Base-by-base conservation (phyloP, 73 alveolate species). In the Stentor coeruleus region DNA sequence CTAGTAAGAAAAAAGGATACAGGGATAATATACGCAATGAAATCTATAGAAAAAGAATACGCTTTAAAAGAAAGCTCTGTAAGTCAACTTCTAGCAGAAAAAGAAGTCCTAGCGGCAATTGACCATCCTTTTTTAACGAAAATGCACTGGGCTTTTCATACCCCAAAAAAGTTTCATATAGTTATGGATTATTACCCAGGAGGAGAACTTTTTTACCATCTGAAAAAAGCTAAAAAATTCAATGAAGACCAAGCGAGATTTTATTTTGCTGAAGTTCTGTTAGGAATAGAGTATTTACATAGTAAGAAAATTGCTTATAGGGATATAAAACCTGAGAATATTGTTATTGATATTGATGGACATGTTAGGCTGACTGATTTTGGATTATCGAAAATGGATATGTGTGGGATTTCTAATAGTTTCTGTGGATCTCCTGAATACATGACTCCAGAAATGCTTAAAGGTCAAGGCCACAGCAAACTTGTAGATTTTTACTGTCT, bases 401-500 rank as follows among this genome's bases (percentile, higher is more conserved):
- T 77, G 11, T 37, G 74, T 31, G 93, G 85, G 49, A 35, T 77
- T 41, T 82, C 94, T 2, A 82, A 84, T 31, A 77, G 89, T 15
- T 88, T 88, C 82, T 88, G 94, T 26, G 94, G 94, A 3, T 84
- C 94, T 2, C 88, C 94, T 77, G 94, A 88, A 81, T 88, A 88
- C 59, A 75, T 88, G 2, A 86, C 94, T 2, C 94, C 94, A n/a
- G 94, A 86, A 39, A 86, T 89, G 95, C 81, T 86, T 57, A 49
- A 84, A 28, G 90, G 95, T 58, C 42, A 83, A 39, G 98, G 98
- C 33, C 98, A 93, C 82, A 95, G 93, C 35, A 79, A 91, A 75
- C 87, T 90, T 0, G 96, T 93, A 39, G 98, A 93, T 76, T 93
- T 97, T 97, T 93, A 94, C 93, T 90, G 94, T 42, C 87, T 93